Evolutionary conservation across 2,329 filamentous ascomycete genomes (phyloP).

Genomic region (Diplodia corticola): DNA sequence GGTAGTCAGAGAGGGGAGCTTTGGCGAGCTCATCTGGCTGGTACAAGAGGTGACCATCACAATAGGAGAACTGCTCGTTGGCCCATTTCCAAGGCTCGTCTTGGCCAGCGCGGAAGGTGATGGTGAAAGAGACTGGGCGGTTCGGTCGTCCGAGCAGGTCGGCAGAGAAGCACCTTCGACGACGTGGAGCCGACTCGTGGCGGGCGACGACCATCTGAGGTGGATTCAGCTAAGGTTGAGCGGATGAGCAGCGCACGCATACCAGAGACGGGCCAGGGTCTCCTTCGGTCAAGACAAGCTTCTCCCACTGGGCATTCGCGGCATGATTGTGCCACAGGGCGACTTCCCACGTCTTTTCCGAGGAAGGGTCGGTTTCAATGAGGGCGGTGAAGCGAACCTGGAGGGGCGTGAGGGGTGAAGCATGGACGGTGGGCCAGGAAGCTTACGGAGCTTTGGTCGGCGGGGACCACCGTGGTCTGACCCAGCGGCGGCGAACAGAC

Average conservation of each 20-base stretch:
- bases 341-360: slow-evolving; percentile 66
- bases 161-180: slow-evolving; percentile 56
- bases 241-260: background rate
- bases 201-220: slow-evolving; percentile 20
- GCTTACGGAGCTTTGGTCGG: slow-evolving; percentile 42
- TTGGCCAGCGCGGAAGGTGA: slow-evolving; percentile 63
- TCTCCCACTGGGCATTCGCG: slow-evolving; percentile 60
- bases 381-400: slow-evolving; percentile 65
- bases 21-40: slow-evolving; percentile 39
- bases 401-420: slow-evolving; percentile 23
- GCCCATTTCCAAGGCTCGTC: slow-evolving; percentile 69
- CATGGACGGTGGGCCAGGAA: background rate
- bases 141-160: slow-evolving; percentile 47
- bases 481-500: slow-evolving; percentile 71
- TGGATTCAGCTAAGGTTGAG: background rate
- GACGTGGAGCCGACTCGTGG: slow-evolving; percentile 24
- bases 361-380: slow-evolving; percentile 63
- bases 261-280: background rate
- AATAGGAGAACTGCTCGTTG: slow-evolving; percentile 61
- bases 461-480: slow-evolving; percentile 65
- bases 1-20: slow-evolving; percentile 55
- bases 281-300: slow-evolving; percentile 32
- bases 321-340: slow-evolving; percentile 71
- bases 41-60: slow-evolving; percentile 64
- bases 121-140: slow-evolving; percentile 63